Conservation (phyloP, 2,329 filamentous ascomycete genomes). For the Diaporthe longicolla region DNA sequence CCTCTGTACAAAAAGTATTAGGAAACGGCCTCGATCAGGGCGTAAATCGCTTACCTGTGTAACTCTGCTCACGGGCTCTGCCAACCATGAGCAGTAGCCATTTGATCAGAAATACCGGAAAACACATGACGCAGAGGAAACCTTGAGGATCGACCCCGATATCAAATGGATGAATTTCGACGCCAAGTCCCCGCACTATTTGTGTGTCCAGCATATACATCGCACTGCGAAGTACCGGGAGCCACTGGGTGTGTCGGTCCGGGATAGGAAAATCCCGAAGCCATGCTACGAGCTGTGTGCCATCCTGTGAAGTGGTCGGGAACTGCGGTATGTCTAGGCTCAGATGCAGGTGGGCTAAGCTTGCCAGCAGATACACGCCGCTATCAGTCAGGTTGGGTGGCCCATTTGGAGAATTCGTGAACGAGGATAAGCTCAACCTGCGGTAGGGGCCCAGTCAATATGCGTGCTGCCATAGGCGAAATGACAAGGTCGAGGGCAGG, state of each 20-base stretch:
- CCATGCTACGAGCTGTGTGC: background rate
- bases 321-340: background rate
- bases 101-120: background rate
- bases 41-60: background rate
- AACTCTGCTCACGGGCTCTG: background rate
- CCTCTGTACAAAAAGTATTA: background rate
- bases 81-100: slow-evolving; percentile 6
- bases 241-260: background rate
- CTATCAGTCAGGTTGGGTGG: background rate
- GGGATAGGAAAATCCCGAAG: background rate
- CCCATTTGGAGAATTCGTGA: background rate
- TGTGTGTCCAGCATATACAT: background rate
- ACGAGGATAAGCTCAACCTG: background rate
- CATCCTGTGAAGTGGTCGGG: background rate
- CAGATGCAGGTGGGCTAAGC: background rate
- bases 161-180: rapidly evolving
- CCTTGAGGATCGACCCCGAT: background rate
- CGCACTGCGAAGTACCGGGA: background rate
- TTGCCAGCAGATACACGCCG: background rate
- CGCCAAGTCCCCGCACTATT: background rate
- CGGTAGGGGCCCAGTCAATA: background rate
- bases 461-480: too few relatives aligned
- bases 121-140: background rate
- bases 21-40: background rate
- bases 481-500: background rate